Conservation (phyloP, 768 basidiomycete species). For the Tulasnella sp. region DNA sequence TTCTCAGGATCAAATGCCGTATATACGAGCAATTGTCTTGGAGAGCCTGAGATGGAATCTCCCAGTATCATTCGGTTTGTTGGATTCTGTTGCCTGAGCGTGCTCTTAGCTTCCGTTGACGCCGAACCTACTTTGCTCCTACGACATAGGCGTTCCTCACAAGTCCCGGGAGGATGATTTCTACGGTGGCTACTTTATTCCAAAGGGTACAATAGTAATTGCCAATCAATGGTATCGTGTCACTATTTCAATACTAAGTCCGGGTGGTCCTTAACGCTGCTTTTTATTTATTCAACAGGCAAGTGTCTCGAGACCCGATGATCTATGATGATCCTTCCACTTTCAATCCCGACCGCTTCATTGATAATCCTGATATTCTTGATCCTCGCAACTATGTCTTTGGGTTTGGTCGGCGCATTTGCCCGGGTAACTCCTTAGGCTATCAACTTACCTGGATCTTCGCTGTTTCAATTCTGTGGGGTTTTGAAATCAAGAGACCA, state of each 20-base stretch:
- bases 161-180: neutral
- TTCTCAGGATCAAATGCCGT: neutral
- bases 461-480: neutral
- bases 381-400: neutral
- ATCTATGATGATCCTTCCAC: neutral
- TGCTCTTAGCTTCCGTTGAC: neutral
- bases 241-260: neutral
- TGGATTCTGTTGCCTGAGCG: neutral
- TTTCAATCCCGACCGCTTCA: neutral
- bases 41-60: neutral
- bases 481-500: neutral
- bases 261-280: neutral
- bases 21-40: neutral
- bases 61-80: neutral
- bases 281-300: neutral
- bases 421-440: constrained; percentile 1
- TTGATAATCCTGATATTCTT: neutral
- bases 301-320: neutral
- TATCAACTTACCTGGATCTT: constrained; percentile 6
- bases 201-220: neutral
- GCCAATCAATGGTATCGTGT: neutral
- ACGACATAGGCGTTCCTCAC: neutral
- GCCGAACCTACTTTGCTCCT: neutral
- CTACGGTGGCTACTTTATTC: neutral
- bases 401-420: constrained; percentile 18